Percentiles rank a stretch among this genome's conserved stretches.
phyloP scores from a whole-genome alignment of 2,329 filamentous ascomycete species.

The Nemania sp. region DNA sequence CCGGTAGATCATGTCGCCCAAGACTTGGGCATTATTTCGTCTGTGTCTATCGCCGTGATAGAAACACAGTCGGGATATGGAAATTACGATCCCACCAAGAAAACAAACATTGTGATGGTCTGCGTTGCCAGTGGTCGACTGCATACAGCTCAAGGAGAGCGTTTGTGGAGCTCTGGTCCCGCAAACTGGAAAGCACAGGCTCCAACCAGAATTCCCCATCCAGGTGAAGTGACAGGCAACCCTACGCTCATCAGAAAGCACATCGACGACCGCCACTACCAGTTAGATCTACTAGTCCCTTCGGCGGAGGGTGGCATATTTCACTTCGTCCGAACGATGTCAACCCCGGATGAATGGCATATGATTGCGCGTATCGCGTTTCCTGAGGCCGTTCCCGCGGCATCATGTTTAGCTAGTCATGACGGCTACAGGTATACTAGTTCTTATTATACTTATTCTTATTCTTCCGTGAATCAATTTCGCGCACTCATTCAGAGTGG shows the following conservation, averaged over 20 bases:
- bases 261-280: neutral
- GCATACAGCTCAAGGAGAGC: neutral
- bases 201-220: constrained; percentile 25
- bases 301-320: constrained; percentile 29
- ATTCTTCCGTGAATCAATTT: too few species aligned
- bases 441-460: too few species aligned
- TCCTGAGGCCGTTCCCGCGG: constrained; percentile 21
- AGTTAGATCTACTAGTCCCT: constrained; percentile 29
- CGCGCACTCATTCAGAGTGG: constrained; percentile 22
- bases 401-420: constrained; percentile 23
- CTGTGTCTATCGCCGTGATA: constrained; percentile 17
- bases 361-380: constrained; percentile 29
- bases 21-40: constrained; percentile 25
- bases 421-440: neutral
- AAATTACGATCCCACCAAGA: neutral
- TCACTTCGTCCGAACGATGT: constrained; percentile 26
- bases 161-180: neutral
- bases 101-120: neutral
- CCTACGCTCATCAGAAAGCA: constrained; percentile 15
- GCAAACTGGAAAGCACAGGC: constrained; percentile 15
- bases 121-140: neutral
- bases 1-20: constrained; percentile 20
- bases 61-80: neutral
- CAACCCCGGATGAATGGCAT: constrained; percentile 28
- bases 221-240: constrained; percentile 30